Conservation (phyloP, 495 filamentous ascomycete genomes). For the Penicillium tannophilum region DNA sequence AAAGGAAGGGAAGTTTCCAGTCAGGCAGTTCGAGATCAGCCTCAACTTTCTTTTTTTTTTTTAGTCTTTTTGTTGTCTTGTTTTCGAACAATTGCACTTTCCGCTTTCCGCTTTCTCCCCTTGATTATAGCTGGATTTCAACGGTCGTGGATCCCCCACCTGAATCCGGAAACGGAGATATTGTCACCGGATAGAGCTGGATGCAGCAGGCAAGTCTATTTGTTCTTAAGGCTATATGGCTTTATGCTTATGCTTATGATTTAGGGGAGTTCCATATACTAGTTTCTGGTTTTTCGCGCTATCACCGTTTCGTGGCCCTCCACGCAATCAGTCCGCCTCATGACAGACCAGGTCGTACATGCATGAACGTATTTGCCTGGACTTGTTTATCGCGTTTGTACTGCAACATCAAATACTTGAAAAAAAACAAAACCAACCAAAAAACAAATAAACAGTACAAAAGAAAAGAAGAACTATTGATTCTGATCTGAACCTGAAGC, state of each 20-base stretch:
- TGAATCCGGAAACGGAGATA: conserved; percentile 46
- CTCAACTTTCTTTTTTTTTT: conserved; percentile 24
- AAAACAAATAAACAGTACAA: background rate
- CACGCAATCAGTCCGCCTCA: conserved; percentile 21
- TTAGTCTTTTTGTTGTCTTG: conserved; percentile 11
- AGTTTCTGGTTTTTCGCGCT: conserved; percentile 5
- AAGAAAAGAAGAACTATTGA: background rate
- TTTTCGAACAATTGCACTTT: conserved; percentile 7
- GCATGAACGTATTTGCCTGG: conserved; percentile 5
- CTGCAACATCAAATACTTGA: background rate
- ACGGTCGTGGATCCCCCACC: conserved; percentile 45
- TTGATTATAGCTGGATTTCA: conserved; percentile 22
- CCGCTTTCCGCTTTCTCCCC: conserved; percentile 11
- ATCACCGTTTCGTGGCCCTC: conserved; percentile 22
- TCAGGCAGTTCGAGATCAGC: conserved; percentile 11
- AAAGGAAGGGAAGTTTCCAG: conserved; percentile 25
- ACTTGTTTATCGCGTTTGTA: background rate
- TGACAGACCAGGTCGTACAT: conserved; percentile 1
- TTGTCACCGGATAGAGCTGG: conserved; percentile 5
- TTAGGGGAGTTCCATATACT: background rate
- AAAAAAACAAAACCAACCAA: background rate
- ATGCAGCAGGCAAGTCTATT: background rate
- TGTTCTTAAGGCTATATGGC: background rate
- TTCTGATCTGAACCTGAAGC: background rate
- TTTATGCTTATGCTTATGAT: too few species aligned